Evolutionary conservation across 805 yeast genomes (phyloP), one percentile per base, ranked within the genome.

Genomic region (Phaffomyces thermotolerans): DNA sequence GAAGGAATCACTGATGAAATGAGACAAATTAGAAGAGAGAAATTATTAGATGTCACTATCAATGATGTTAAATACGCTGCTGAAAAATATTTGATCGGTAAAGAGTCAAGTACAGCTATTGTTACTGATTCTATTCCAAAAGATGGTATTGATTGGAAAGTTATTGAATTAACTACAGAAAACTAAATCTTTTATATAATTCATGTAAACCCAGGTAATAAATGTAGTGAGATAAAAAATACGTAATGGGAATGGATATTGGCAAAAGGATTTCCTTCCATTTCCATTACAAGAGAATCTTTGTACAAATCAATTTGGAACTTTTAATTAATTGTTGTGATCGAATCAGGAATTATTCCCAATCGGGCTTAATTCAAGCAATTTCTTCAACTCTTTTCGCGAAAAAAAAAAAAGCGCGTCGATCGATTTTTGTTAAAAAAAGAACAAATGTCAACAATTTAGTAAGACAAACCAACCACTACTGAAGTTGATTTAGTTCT

Each of bases 1-100:
- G 76, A 79, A 45, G 89, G 84, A 1, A 72, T 91, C 32, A 78
- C 83, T 30, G 87, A 84, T 52, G 88, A 81, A 30, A 73, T 84
- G 81, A 76, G 81, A 58, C 96, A 91, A 61, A 67, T 65, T 37
- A 76, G 97, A 59, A 80, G 99, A 65, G 83, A 79, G 51, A 71
- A 72, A 45, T 68, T 93, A 46, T 67, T 93, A 41, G 84, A 76
- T 46, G 87, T 86, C 15, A 66, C 69, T n/a, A 59, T 75, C 13
- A 61, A 63, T 1, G 95, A 86, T 54, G 71, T 91, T 42, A 63
- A 69, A 35, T 69, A 72, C 10, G 96, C 68, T 18, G 79, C 84
- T n/a, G 79, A 79, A 47, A 76, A 76, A 57, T 90, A 86, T 53
- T 66, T 85, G 51, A 53, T 67, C 8, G 57, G 55, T 2, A 44